phyloP scores from a whole-genome alignment of 495 filamentous ascomycete genomes.

The Aspergillus cavernicola region DNA sequence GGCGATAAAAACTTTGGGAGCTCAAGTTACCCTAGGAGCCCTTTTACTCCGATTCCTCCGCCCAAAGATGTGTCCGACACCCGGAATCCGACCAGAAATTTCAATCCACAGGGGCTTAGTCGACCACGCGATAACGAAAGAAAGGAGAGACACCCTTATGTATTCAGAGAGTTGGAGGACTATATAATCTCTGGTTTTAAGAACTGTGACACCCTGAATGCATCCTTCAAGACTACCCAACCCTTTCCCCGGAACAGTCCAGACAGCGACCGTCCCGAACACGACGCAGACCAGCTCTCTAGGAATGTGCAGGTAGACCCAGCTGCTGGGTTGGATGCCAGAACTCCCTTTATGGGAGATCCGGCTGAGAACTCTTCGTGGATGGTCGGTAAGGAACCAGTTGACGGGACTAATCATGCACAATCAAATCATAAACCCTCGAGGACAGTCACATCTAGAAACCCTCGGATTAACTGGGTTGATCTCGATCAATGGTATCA shows the following conservation, averaged over 20 bases:
- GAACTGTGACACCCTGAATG: constrained; percentile 67
- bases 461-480: constrained; percentile 73
- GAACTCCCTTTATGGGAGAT: constrained; percentile 74
- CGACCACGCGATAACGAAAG: constrained; percentile 18
- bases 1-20: constrained; percentile 4
- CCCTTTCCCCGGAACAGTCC: constrained; percentile 23
- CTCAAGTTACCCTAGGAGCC: constrained; percentile 10
- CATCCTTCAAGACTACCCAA: constrained; percentile 54
- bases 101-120: constrained; percentile 15
- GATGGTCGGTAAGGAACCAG: constrained; percentile 53
- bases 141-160: constrained; percentile 23
- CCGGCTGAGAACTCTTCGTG: constrained; percentile 86
- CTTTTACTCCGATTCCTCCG: constrained; percentile 13
- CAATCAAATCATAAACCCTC: constrained; percentile 28
- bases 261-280: constrained; percentile 26
- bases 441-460: constrained; percentile 54
- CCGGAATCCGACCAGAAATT: constrained; percentile 19
- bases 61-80: constrained; percentile 27
- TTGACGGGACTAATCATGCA: constrained; percentile 21
- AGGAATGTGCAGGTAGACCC: constrained; percentile 17
- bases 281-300: constrained; percentile 22
- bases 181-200: constrained; percentile 68
- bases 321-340: constrained; percentile 64
- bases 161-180: constrained; percentile 73
- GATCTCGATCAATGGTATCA: constrained; percentile 73